These are phyloP conservation scores for Zygotorulaspora mrakii DNA, from an alignment of 1,139 yeast species.

Conservation along the genomic window DNA sequence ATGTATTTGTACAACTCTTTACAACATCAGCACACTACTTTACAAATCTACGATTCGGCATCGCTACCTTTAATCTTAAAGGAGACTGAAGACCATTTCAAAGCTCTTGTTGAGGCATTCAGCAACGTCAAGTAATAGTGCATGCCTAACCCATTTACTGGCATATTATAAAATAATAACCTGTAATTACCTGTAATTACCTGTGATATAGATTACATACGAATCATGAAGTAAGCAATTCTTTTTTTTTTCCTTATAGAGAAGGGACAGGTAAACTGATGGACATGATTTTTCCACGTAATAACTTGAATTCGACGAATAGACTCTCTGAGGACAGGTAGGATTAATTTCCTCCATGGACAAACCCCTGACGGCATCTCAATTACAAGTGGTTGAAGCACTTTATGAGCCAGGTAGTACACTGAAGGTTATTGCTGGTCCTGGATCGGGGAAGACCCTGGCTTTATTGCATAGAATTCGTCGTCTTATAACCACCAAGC, in stretches of 20 bases:
- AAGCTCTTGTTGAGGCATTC: slow-evolving; percentile 31
- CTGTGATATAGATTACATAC: not conserved
- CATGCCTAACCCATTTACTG: not conserved
- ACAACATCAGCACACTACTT: slow-evolving; percentile 25
- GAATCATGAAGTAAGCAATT: not conserved
- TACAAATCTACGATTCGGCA: slow-evolving; percentile 13
- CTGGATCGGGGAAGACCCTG: slow-evolving; percentile 73
- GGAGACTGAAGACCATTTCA: slow-evolving; percentile 33
- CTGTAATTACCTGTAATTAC: too few species aligned
- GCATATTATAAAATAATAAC: too few species aligned
- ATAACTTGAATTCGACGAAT: too few species aligned
- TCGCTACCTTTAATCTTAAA: slow-evolving; percentile 25
- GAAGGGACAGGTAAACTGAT: too few species aligned
- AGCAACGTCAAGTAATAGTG: slow-evolving; percentile 18
- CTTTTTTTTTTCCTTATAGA: too few species aligned
- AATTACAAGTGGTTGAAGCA: slow-evolving; percentile 38
- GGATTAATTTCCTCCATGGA: slow-evolving; percentile 2
- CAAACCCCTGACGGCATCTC: slow-evolving; percentile 38
- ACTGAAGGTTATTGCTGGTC: slow-evolving; percentile 59
- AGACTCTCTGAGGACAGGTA: too few species aligned
- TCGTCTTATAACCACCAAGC: slow-evolving; percentile 42
- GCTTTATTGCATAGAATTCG: slow-evolving; percentile 56
- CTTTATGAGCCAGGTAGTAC: slow-evolving; percentile 42
- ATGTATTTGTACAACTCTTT: slow-evolving; percentile 31
- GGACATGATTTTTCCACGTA: too few species aligned